Evolutionary conservation across 345 rosid genomes (phyloP).

Genomic region (Lenwebbia sp.): DNA sequence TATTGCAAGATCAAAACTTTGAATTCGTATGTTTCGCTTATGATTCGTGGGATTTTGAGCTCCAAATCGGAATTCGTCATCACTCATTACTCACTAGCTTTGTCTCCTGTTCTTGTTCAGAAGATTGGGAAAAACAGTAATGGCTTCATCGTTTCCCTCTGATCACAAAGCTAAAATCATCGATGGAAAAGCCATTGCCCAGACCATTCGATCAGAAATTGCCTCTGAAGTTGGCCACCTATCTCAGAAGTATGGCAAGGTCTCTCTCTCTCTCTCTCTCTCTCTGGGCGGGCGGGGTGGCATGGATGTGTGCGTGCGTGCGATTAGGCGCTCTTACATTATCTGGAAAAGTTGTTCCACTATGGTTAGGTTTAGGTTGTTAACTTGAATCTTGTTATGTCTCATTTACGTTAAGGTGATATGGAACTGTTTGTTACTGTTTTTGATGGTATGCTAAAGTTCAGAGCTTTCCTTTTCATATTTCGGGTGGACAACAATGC

Average conservation of each 20-base stretch:
- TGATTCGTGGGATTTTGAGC: not conserved
- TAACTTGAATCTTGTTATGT: not conserved
- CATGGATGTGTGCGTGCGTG: not conserved
- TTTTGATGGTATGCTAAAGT: not conserved
- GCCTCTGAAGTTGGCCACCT: slow-evolving; percentile 60
- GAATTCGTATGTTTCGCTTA: not conserved
- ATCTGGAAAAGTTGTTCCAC: not conserved
- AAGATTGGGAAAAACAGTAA: not conserved
- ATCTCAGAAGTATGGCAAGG: slow-evolving; percentile 65
- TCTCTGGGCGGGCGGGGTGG: not conserved
- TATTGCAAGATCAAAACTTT: not conserved
- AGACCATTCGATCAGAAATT: slow-evolving; percentile 73
- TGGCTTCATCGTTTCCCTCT: slow-evolving; percentile 33
- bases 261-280: not conserved
- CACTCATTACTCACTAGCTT: not conserved
- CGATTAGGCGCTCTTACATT: not conserved
- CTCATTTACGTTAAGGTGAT: not conserved
- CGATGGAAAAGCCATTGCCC: slow-evolving; percentile 71
- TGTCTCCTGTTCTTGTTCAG: not conserved
- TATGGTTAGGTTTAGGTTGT: not conserved
- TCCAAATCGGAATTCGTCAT: not conserved
- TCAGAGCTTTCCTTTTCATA: not conserved
- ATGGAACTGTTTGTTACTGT: not conserved
- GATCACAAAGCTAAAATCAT: slow-evolving; percentile 50
- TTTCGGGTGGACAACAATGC: not conserved